Evolutionary conservation across 768 basidiomycete genomes (phyloP).

Genomic region (Rossbeevera mucosa): DNA sequence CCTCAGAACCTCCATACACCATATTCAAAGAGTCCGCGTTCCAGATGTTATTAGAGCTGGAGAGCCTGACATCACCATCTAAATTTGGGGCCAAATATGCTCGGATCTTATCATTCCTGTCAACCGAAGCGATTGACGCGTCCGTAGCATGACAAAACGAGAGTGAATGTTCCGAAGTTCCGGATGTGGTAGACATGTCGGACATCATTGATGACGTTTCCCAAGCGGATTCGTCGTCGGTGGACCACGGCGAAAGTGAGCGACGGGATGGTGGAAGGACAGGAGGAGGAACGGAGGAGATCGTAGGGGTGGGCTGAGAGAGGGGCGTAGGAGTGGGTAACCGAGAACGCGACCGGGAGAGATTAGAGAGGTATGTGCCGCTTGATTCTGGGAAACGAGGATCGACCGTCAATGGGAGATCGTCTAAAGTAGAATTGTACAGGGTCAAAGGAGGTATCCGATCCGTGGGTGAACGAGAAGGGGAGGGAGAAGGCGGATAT

Average conservation of each 20-base stretch:
- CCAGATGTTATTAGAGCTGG: slow-evolving; percentile 19
- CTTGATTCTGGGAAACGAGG: slow-evolving; percentile 1
- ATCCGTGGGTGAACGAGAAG: slow-evolving; percentile 38
- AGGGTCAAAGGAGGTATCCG: slow-evolving; percentile 31
- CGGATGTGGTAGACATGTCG: slow-evolving; percentile 55
- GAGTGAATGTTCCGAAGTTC: slow-evolving; percentile 30
- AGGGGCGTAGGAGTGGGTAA: slow-evolving; percentile 39
- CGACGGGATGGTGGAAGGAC: slow-evolving; percentile 13
- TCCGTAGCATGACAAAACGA: slow-evolving; percentile 27
- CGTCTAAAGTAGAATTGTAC: slow-evolving; percentile 16
- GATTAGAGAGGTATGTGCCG: background rate
- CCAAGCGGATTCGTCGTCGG: slow-evolving; percentile 75
- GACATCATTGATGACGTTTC: slow-evolving; percentile 65
- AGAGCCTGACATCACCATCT: slow-evolving; percentile 14
- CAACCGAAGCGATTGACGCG: slow-evolving; percentile 15
- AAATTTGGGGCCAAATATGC: slow-evolving; percentile 6
- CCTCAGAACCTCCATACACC: slow-evolving; percentile 46
- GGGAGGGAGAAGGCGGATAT: slow-evolving; percentile 54
- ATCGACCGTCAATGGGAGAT: background rate
- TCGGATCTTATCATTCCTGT: slow-evolving; percentile 13
- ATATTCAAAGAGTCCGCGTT: slow-evolving; percentile 35
- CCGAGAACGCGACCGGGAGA: slow-evolving; percentile 25
- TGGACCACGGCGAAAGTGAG: slow-evolving; percentile 60
- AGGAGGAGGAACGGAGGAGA: slow-evolving; percentile 11
- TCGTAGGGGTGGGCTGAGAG: slow-evolving; percentile 21